phyloP scores from a whole-genome alignment of 108 stramenopile genomes.

The Cyclotella choctawhatcheeana region DNA sequence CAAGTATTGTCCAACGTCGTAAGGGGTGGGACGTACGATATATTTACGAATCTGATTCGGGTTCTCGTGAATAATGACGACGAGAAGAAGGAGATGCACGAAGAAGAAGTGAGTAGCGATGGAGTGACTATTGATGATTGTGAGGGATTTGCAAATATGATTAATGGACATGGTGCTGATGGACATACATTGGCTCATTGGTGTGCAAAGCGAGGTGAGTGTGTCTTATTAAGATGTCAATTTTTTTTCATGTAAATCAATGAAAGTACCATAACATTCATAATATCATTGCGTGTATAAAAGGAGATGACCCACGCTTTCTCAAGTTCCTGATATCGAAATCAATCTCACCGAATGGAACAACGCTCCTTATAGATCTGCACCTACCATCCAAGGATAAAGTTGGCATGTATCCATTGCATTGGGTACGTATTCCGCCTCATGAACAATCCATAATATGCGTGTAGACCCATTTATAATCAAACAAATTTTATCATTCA shows the following conservation, averaged over 20 bases:
- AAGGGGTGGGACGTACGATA: conserved; percentile 37
- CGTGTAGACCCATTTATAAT: too few species aligned
- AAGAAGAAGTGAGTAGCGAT: background rate
- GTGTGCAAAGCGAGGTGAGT: conserved; percentile 89
- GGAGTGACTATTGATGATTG: conserved; percentile 31
- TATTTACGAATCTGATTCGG: conserved; percentile 39
- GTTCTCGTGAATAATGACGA: conserved; percentile 11
- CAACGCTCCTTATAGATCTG: conserved; percentile 51
- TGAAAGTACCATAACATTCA: too few species aligned
- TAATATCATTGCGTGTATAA: background rate
- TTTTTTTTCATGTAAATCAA: too few species aligned
- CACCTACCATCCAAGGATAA: conserved; percentile 61
- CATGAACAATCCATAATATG: background rate
- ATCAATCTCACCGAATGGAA: conserved; percentile 29
- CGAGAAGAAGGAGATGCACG: conserved; percentile 9
- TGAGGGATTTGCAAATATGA: conserved; percentile 38
- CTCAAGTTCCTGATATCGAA: conserved; percentile 58
- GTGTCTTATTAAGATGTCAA: conserved; percentile 20
- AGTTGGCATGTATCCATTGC: conserved; percentile 93
- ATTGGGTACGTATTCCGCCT: conserved; percentile 66
- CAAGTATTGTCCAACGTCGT: conserved; percentile 41
- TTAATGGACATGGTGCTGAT: conserved; percentile 61
- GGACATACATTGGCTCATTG: conserved; percentile 93
- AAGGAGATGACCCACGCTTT: conserved; percentile 78
- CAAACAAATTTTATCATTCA: too few species aligned